Base-by-base conservation (phyloP, 257 asterid species). In the Eucommia ulmoides region DNA sequence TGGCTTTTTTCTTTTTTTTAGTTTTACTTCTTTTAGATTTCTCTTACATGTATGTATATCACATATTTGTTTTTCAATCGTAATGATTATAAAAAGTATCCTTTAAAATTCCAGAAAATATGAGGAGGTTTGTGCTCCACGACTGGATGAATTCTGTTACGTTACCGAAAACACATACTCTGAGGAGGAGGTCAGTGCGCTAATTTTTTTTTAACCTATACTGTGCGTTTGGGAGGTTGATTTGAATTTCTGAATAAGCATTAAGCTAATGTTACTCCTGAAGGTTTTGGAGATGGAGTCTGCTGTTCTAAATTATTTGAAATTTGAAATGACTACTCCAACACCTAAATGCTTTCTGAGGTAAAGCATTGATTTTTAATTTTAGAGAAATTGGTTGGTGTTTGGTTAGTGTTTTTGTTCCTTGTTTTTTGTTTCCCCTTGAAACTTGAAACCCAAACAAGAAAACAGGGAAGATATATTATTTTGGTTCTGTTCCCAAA, bases 61-160 rank as follows among this genome's bases (percentile, higher is more conserved):
- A 29, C 12, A 29, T 29, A 29, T 29, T 29, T 29, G 7, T 29
- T 7, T 29, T 29, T 12, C 38, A 7, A 29, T 29, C 38, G 12
- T 5, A 29, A 5, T 29, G 12, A 29, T n/a, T n/a, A 29, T 29
- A 12, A 29, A 29, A 29, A 29, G 38, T 29, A 12, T 29, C 8
- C 38, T 29, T 25, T 61, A 20, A 17, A 21, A 21, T 54, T 65
- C 62, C 92, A 83, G 98, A 14, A 89, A 85, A 65, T 85, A 85
- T 60, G 98, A 91, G 64, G 98, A 83, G 79, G 86, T 82, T 42
- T 81, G 93, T 54, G 94, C 92, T 7, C 98, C 94, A 64, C 96
- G 75, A 53, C 93, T 86, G 7, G 92, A 89, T 68, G 96, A 89
- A 33, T 89, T 89, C 62, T 89, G 93, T 66, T 80, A 83, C 74